Evolutionary conservation across 805 yeast species (phyloP), one percentile per base, ranked within the genome.

Genomic region (Lipomyces orientalis): DNA sequence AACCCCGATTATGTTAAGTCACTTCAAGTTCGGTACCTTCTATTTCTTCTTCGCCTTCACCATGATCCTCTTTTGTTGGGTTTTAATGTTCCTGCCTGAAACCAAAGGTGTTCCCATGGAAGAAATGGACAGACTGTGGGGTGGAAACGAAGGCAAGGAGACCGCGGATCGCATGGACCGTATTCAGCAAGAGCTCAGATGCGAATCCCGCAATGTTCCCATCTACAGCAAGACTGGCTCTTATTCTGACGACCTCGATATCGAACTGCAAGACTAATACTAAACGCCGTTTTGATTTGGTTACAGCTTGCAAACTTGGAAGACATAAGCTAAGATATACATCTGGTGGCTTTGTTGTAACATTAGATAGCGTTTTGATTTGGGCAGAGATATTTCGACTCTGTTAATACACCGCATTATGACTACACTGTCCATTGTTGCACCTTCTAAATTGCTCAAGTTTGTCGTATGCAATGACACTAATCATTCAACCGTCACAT

Each of bases 61-160:
- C 12, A 39, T 68, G 14, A 34, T 62, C 6, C 60, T 73, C 34
- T 69, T 68, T 33, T 10, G 86, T 86, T 90, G 84, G 91, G 94
- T 88, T 88, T 88, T 85, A 78, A 71, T 72, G 51, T 58, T 64
- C 65, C 66, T 74, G 68, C 76, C 71, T 55, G 76, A 74, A 62
- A 91, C 97, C 0, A 88, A 86, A 73, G 96, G 96, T 0, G 81
- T 91, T 61, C 86, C 88, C 73, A 83, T 91, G 76, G 97, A 91
- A 78, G 92, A 91, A 72, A 88, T 91, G 62, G 93, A 91, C 75
- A 88, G 87, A 60, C 90, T 91, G 81, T 91, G 73, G 72, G 71
- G 71, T 22, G 73, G 68, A 19, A 56, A 61, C 37, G 71, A 68
- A 54, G 62, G 69, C 33, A 39, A 39, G 49, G 70, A 65, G 51